A percentile compares a stretch with the other conserved stretches of the same genome.
phyloP scores from a whole-genome alignment of 306 rosid species.

The Gastrolobium villosum region DNA sequence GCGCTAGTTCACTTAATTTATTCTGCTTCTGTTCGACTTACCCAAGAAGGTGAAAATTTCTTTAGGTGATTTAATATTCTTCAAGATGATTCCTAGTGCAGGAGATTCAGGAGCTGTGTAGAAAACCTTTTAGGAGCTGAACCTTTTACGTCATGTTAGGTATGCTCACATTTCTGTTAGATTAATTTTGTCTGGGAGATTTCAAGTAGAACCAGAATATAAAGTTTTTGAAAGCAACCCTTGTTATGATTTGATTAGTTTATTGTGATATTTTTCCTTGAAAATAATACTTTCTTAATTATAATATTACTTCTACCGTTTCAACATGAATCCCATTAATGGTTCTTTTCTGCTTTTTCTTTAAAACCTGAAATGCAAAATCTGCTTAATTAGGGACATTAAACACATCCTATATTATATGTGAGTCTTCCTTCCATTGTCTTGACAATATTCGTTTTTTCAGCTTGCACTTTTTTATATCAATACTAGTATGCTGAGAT shows the following conservation, averaged over 20 bases:
- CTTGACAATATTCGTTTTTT: neutral
- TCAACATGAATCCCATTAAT: slow-evolving; percentile 3
- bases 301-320: neutral
- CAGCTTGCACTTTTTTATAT: neutral
- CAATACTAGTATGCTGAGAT: neutral
- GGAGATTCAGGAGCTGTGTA: slow-evolving; percentile 29
- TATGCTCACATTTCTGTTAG: slow-evolving; percentile 13
- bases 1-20: slow-evolving; percentile 65
- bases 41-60: slow-evolving; percentile 59
- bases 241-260: slow-evolving; percentile 1
- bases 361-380: neutral
- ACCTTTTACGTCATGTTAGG: slow-evolving; percentile 15
- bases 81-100: slow-evolving; percentile 25
- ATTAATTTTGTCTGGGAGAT: slow-evolving; percentile 9
- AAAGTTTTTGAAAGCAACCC: neutral
- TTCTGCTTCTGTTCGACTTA: slow-evolving; percentile 70
- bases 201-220: slow-evolving; percentile 26
- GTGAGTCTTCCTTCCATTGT: slow-evolving; percentile 10
- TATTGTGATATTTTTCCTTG: neutral
- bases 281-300: neutral
- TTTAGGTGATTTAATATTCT: slow-evolving; percentile 45
- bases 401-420: neutral
- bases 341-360: slow-evolving; percentile 7
- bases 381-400: slow-evolving; percentile 3
- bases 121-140: neutral